Percentiles rank a stretch among this genome's conserved stretches.
These are phyloP conservation scores for Chiua sp. DNA, from an alignment of 1,284 basidiomycete species.

Conservation along the genomic window DNA sequence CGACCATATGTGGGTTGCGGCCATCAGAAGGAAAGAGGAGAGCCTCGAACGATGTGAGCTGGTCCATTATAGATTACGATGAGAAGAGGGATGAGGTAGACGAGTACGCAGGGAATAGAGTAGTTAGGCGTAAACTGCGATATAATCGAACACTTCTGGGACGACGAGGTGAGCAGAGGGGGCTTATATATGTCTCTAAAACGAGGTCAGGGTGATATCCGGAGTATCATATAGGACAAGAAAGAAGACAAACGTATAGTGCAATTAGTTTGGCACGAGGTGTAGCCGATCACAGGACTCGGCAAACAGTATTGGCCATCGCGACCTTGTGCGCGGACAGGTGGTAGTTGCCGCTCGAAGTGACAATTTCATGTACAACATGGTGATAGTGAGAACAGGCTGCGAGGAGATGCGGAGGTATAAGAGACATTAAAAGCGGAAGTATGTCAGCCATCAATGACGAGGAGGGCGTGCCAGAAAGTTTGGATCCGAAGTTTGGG, in stretches of 20 bases:
- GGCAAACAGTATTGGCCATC: slow-evolving; percentile 14
- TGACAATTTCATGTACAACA: slow-evolving; percentile 18
- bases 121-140: slow-evolving; percentile 18
- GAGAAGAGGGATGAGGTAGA: slow-evolving; percentile 10
- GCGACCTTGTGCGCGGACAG: slow-evolving; percentile 7
- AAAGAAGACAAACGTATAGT: slow-evolving; percentile 24
- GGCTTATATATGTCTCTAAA: slow-evolving; percentile 38
- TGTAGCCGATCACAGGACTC: slow-evolving; percentile 27
- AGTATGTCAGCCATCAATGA: slow-evolving; percentile 20
- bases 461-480: slow-evolving; percentile 10
- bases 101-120: slow-evolving; percentile 25
- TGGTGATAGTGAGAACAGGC: slow-evolving; percentile 8
- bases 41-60: slow-evolving; percentile 63
- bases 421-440: slow-evolving; percentile 9
- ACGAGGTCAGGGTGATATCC: slow-evolving; percentile 41
- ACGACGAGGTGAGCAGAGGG: slow-evolving; percentile 13
- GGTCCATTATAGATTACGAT: slow-evolving; percentile 52
- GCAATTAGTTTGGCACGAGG: slow-evolving; percentile 34
- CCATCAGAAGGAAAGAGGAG: slow-evolving; percentile 69
- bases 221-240: slow-evolving; percentile 18
- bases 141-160: slow-evolving; percentile 19
- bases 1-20: slow-evolving; percentile 70
- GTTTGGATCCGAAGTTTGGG: slow-evolving; percentile 20
- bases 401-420: not conserved
- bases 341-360: slow-evolving; percentile 4